Base-by-base conservation (phyloP, 139 green algal genomes). In the Chlamydomonas sp. region DNA sequence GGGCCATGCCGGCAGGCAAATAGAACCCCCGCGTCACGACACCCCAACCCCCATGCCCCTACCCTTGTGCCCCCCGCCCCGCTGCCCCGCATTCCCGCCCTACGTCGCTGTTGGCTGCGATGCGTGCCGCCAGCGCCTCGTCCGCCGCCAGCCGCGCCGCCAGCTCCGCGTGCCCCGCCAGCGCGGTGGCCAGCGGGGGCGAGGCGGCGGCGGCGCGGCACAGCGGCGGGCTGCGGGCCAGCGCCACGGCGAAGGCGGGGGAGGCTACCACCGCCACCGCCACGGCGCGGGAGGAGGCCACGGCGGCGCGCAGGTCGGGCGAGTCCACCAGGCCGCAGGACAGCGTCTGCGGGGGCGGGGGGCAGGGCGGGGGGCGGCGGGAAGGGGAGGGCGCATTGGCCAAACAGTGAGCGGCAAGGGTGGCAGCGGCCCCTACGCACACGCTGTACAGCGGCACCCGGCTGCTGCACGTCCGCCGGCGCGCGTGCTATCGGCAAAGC, bases 191-290 rank as follows among this genome's bases (percentile, higher is more conserved):
- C 78, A 83, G 78, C 5, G 61, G 3, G 5, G 78, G 78, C 1
- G 78, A 83, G 61, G 78, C 61, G 4, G n/a, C 20, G 0, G 17
- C 61, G 3, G 78, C 78, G 17, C 7, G 6, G 15, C 14, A 17
- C 61, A 83, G 78, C 17, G 12, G 9, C 5, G 61, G 78, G 8
- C 58, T 66, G 78, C 17, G 20, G 61, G 78, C 78, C 78, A 83
- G 78, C 78, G 78, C 78, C 78, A 71, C 78, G 4, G 78, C 78
- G 61, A 83, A 71, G 18, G 78, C 15, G 78, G 78, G 78, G 10
- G 49, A 49, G 61, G 61, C 9, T 7, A 17, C 17, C 61, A 83
- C 61, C 10, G 78, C 62, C 15, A 7, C 78, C 3, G 78, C 78
- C 18, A 83, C 61, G 2, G 61, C 62, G 17, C 78, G 78, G 78